phyloP scores from a whole-genome alignment of 352 stramenopile species.

The Phytophthora citricola region DNA sequence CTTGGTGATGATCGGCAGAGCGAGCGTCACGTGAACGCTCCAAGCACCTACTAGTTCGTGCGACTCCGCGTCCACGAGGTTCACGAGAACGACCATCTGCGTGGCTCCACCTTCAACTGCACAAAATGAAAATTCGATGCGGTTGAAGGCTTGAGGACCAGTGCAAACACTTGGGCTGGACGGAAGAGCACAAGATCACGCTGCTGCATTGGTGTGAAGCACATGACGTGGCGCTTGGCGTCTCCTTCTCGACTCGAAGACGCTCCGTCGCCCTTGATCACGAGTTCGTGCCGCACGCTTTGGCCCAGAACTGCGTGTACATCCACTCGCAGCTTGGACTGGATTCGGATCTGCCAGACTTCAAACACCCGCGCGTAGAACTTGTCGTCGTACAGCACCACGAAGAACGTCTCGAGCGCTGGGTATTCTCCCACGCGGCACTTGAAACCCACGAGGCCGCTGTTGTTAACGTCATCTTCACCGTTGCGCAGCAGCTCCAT shows the following conservation, averaged over 20 bases:
- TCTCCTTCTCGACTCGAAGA: constrained; percentile 17
- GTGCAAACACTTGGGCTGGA: constrained; percentile 81
- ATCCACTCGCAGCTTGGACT: constrained; percentile 84
- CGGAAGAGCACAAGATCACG: constrained; percentile 71
- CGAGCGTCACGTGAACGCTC: constrained; percentile 82
- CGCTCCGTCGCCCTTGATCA: constrained; percentile 86
- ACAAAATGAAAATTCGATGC: constrained; percentile 85
- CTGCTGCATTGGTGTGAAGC: constrained; percentile 59
- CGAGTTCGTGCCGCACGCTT: constrained; percentile 84
- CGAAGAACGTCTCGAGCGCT: constrained; percentile 89
- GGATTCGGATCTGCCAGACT: constrained; percentile 85
- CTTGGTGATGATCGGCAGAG: constrained; percentile 89
- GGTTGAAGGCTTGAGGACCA: constrained; percentile 92
- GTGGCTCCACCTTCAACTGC: constrained; percentile 43
- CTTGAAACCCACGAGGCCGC: constrained; percentile 62
- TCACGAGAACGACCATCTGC: constrained; percentile 60
- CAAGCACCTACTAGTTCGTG: constrained; percentile 91
- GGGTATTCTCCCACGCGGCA: constrained; percentile 90
- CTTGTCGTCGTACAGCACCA: constrained; percentile 90
- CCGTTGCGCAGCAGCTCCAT: constrained; percentile 46
- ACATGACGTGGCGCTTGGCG: constrained; percentile 47
- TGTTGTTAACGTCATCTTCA: constrained; percentile 23
- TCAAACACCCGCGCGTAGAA: constrained; percentile 83
- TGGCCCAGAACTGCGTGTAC: constrained; percentile 90
- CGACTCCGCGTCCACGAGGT: constrained; percentile 92